These are phyloP conservation scores for Ogataea hybrid DNA, from an alignment of 1,139 yeast genomes.

Conservation along the genomic window DNA sequence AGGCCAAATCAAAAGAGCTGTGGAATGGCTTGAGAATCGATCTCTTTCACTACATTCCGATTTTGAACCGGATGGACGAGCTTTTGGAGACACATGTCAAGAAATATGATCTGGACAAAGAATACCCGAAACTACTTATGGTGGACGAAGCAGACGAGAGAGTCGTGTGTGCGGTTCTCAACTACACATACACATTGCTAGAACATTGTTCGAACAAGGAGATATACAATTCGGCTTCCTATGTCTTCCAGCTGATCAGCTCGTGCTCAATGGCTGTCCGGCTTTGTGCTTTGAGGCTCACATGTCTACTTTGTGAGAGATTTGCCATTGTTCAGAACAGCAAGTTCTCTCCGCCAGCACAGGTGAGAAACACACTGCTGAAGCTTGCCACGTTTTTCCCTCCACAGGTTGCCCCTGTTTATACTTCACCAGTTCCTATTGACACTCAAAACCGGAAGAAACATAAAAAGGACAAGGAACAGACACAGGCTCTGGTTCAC, in stretches of 20 bases:
- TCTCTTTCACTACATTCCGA: constrained; percentile 72
- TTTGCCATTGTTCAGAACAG: constrained; percentile 32
- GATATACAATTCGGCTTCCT: constrained; percentile 65
- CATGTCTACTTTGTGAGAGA: constrained; percentile 39
- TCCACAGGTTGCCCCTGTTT: constrained; percentile 41
- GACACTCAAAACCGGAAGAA: constrained; percentile 12
- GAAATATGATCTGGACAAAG: constrained; percentile 53
- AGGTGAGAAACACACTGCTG: constrained; percentile 46
- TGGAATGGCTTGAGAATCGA: constrained; percentile 45
- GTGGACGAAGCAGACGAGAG: constrained; percentile 46
- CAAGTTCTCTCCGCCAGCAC: constrained; percentile 29
- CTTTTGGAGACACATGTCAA: constrained; percentile 53
- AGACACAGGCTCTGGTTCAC: constrained; percentile 32
- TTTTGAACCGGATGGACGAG: constrained; percentile 72
- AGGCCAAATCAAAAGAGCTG: constrained; percentile 29
- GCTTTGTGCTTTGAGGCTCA: constrained; percentile 62
- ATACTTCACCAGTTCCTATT: constrained; percentile 33
- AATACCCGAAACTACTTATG: constrained; percentile 44
- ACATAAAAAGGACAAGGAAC: constrained; percentile 18
- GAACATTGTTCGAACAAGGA: constrained; percentile 69
- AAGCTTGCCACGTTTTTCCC: constrained; percentile 58
- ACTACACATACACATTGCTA: constrained; percentile 61
- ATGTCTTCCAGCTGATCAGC: constrained; percentile 58
- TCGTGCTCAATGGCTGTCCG: constrained; percentile 56
- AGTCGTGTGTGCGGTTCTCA: constrained; percentile 51